Evolutionary conservation across 768 basidiomycete genomes (phyloP).

Genomic region (Dentipellis sp.): DNA sequence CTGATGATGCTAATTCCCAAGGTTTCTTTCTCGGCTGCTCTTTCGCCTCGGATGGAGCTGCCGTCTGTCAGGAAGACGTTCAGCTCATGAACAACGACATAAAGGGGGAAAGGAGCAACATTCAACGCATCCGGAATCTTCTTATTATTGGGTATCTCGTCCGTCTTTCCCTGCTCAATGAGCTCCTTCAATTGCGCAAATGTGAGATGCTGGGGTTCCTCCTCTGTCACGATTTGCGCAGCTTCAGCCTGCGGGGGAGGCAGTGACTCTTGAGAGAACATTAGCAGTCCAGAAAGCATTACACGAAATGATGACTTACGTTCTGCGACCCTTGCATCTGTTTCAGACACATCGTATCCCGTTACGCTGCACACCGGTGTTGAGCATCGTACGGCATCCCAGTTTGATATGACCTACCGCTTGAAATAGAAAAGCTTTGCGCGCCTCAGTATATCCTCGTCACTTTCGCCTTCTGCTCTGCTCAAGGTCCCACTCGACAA

Average conservation of each 20-base stretch:
- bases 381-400: neutral
- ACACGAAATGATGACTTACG: neutral
- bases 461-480: slow-evolving; percentile 27
- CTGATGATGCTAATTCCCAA: slow-evolving; percentile 39
- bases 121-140: slow-evolving; percentile 57
- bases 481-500: slow-evolving; percentile 32
- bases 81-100: neutral
- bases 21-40: slow-evolving; percentile 50
- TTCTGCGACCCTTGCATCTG: neutral
- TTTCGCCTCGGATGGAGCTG: slow-evolving; percentile 46
- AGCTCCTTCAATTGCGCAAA: slow-evolving; percentile 63
- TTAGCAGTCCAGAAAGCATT: neutral
- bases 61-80: slow-evolving; percentile 30
- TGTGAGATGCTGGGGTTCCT: slow-evolving; percentile 35
- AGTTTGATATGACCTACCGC: slow-evolving; percentile 26
- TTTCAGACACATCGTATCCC: neutral
- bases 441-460: slow-evolving; percentile 39
- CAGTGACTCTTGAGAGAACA: neutral
- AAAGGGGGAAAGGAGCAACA: slow-evolving; percentile 29
- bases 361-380: neutral
- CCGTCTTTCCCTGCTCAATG: slow-evolving; percentile 62
- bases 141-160: slow-evolving; percentile 74
- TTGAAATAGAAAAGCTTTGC: slow-evolving; percentile 71
- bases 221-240: neutral
- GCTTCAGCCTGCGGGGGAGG: neutral